Base-by-base conservation (phyloP, 1,139 yeast species). In the Wickerhamomyces sp. region DNA sequence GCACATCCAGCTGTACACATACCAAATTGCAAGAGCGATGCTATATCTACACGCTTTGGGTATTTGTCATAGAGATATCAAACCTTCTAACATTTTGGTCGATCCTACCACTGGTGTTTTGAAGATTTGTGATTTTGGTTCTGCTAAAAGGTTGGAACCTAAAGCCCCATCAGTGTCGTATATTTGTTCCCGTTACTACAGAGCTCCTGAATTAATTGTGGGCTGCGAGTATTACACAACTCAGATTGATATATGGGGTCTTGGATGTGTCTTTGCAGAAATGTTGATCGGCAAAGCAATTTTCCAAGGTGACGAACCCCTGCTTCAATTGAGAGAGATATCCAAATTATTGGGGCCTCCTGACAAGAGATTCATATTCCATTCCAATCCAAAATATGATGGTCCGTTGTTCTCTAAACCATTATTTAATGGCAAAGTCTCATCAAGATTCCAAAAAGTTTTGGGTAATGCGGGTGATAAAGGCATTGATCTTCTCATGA, bases 261-360 rank as follows among this genome's bases (percentile, higher is more conserved):
- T 82, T 37, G 94, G 94, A 1, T 84, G 94, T 66, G 91, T 83
- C 9, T 65, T 83, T 45, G 91, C 91, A 15, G 93, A 84, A 58
- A 82, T 84, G 89, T 71, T 81, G 45, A 67, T 82, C 51, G 89
- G 91, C 22, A 80, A 77, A 54, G 87, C 91, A 4, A 79, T 84
- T 16, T 84, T 84, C 62, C 91, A 82, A 61, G 93, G 93, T 35
- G 80, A 75, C 49, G 78, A 80, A 35, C 86, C 89, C 12, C 72
- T 79, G 53, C 61, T 79, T 35, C 94, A 83, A 58, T 66, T 83
- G 47, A 73, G 84, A 53, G 94, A 83, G 57, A 83, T 83, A 44
- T 75, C 87, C 2, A 83, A 83, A 56, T 61, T 83, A 39, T 64
- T 83, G 51, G 94, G 94, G 2, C 91, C 91, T 15, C 79, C 84